A percentile compares a stretch with the other conserved stretches of the same genome.
Evolutionary conservation across 192 early-diverging fungal genomes (phyloP).

Genomic region (Rhizophlyctis rosea): DNA sequence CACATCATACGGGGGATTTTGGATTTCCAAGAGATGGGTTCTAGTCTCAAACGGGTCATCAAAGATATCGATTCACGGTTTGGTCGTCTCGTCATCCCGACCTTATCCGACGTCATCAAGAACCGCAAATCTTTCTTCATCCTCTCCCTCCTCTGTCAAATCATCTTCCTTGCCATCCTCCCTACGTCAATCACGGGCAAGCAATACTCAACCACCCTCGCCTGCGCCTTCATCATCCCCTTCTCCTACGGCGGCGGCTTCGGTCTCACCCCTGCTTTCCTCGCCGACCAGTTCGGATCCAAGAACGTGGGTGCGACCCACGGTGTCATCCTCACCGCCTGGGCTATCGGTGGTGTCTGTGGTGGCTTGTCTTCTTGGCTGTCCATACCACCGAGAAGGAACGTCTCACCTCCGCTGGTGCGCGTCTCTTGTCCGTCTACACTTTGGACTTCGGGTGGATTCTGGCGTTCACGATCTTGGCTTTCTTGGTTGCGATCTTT

Average conservation of each 20-base stretch:
- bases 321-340: slow-evolving; percentile 73
- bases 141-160: slow-evolving; percentile 57
- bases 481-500: slow-evolving; percentile 54
- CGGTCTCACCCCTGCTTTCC: slow-evolving; percentile 69
- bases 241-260: slow-evolving; percentile 75
- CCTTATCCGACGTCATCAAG: slow-evolving; percentile 34
- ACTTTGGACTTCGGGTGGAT: slow-evolving; percentile 71
- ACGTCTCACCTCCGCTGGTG: slow-evolving; percentile 48
- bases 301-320: slow-evolving; percentile 71
- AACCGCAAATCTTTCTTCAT: slow-evolving; percentile 69
- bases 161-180: slow-evolving; percentile 56
- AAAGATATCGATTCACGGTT: no score
- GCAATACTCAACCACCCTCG: slow-evolving; percentile 58
- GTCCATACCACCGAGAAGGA: slow-evolving; percentile 44
- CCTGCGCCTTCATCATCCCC: slow-evolving; percentile 61
- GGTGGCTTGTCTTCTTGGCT: slow-evolving; percentile 68
- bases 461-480: slow-evolving; percentile 54
- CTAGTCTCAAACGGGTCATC: no score
- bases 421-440: slow-evolving; percentile 32
- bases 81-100: slow-evolving; percentile 33
- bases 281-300: slow-evolving; percentile 80
- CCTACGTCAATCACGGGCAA: slow-evolving; percentile 51
- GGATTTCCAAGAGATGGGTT: no score
- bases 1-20: no score
- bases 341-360: slow-evolving; percentile 71